These are phyloP conservation scores for Carex pumila DNA, from an alignment of 176 grass and related monocot genomes.

Conservation along the genomic window DNA sequence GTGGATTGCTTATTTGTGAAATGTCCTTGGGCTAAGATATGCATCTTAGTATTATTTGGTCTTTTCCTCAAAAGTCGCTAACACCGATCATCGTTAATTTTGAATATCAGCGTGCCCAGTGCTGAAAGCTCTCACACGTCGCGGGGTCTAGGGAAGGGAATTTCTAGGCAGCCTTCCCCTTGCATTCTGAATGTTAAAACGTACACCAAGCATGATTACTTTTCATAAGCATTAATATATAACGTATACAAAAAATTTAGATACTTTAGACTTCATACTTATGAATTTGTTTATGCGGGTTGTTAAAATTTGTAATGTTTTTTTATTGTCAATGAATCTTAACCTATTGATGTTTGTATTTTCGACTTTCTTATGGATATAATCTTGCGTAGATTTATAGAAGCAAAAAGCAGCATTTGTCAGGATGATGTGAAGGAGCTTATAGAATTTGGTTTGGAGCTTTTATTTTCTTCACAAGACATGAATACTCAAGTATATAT, in stretches of 20 bases:
- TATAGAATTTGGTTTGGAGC: conserved; percentile 65
- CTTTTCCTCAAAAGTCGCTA: not conserved
- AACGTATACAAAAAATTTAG: not conserved
- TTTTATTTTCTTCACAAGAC: conserved; percentile 69
- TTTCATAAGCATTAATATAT: not conserved
- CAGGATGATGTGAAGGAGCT: conserved; percentile 61
- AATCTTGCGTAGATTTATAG: conserved; percentile 49
- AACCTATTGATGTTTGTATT: not conserved
- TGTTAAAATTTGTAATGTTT: not conserved
- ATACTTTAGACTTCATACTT: not conserved
- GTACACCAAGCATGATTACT: not conserved
- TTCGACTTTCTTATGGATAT: not conserved
- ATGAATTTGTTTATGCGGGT: not conserved
- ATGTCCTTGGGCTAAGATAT: not conserved
- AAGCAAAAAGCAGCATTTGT: conserved; percentile 89
- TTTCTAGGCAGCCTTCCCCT: too few relatives aligned
- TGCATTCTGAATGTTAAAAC: not conserved
- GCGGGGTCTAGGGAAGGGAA: too few relatives aligned
- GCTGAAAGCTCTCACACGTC: too few relatives aligned
- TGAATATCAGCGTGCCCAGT: too few relatives aligned
- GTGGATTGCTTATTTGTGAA: not conserved
- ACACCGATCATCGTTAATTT: not conserved
- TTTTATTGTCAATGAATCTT: not conserved
- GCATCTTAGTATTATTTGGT: not conserved
- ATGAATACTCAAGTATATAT: conserved; percentile 77